phyloP scores from a whole-genome alignment of 768 basidiomycete species.

The Gloeostereum incarnatum region DNA sequence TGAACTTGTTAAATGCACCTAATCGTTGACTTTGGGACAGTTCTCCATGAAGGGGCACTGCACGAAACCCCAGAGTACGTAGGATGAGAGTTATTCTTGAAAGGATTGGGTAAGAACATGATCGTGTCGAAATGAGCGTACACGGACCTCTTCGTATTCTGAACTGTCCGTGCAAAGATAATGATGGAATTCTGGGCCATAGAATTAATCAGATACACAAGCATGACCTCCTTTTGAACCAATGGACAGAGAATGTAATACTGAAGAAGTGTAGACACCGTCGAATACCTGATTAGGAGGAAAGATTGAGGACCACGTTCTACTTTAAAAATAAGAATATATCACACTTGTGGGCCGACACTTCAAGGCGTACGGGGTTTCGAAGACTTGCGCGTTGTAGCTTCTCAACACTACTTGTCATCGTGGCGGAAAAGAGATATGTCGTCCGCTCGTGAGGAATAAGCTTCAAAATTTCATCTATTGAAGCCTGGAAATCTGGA shows the following conservation, averaged over 20 bases:
- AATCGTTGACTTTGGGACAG: constrained; percentile 62
- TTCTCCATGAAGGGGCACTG: constrained; percentile 70
- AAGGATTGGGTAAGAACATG: background rate
- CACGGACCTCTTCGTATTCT: constrained; percentile 41
- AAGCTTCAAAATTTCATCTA: constrained; percentile 60
- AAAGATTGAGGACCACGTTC: constrained; percentile 17
- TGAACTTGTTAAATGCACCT: constrained; percentile 72
- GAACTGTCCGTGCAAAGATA: constrained; percentile 61
- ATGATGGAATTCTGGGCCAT: constrained; percentile 54
- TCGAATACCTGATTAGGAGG: constrained; percentile 38
- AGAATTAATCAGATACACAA: constrained; percentile 50
- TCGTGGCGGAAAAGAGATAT: constrained; percentile 61
- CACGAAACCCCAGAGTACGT: constrained; percentile 61
- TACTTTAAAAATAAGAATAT: too few relatives aligned
- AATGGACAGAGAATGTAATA: constrained; percentile 57
- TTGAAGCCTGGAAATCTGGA: constrained; percentile 57
- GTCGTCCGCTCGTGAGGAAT: constrained; percentile 58
- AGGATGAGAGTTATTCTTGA: constrained; percentile 56
- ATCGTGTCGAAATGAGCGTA: background rate
- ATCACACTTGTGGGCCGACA: too few relatives aligned
- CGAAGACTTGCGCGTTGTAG: constrained; percentile 53
- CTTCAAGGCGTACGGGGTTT: constrained; percentile 55
- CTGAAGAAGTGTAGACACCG: constrained; percentile 54
- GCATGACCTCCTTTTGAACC: constrained; percentile 49
- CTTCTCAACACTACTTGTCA: constrained; percentile 67